phyloP scores from a whole-genome alignment of 495 filamentous ascomycete species.

The Hypoxylon fuscum region DNA sequence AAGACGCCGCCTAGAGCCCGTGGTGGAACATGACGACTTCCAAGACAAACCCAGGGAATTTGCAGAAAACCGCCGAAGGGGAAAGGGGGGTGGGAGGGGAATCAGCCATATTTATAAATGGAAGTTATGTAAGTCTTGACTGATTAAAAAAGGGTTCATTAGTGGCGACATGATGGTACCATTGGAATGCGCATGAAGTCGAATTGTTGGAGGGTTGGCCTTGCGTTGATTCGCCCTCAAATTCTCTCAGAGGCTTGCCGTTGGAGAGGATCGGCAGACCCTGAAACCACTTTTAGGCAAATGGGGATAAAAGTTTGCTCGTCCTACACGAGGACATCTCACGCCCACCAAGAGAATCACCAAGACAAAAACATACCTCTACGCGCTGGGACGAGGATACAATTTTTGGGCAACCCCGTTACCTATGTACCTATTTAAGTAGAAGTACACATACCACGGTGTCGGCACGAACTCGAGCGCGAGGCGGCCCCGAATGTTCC shows the following conservation, averaged over 20 bases:
- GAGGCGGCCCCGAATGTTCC: no score
- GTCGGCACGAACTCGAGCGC: no score
- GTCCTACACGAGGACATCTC: slow-evolving; percentile 11
- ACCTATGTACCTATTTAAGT: no score
- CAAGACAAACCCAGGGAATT: slow-evolving; percentile 30
- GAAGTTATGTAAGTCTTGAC: neutral
- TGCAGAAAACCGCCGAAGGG: slow-evolving; percentile 9
- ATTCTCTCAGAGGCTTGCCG: slow-evolving; percentile 33
- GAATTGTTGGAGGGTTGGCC: slow-evolving; percentile 29
- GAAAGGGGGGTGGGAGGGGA: slow-evolving; percentile 6
- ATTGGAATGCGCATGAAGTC: slow-evolving; percentile 24
- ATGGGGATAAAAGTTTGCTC: slow-evolving; percentile 19
- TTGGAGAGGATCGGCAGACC: slow-evolving; percentile 30
- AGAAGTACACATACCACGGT: no score
- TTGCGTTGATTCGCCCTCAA: slow-evolving; percentile 34
- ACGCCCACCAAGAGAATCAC: no score
- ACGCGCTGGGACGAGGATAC: no score
- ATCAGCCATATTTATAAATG: slow-evolving; percentile 27
- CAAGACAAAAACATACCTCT: no score
- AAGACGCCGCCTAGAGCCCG: neutral
- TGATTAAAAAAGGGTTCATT: slow-evolving; percentile 20
- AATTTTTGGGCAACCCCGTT: no score
- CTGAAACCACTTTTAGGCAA: slow-evolving; percentile 38
- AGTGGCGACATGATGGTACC: slow-evolving; percentile 42
- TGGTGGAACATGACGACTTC: slow-evolving; percentile 18